phyloP scores from a whole-genome alignment of 768 basidiomycete species.

The Boletales sp. region DNA sequence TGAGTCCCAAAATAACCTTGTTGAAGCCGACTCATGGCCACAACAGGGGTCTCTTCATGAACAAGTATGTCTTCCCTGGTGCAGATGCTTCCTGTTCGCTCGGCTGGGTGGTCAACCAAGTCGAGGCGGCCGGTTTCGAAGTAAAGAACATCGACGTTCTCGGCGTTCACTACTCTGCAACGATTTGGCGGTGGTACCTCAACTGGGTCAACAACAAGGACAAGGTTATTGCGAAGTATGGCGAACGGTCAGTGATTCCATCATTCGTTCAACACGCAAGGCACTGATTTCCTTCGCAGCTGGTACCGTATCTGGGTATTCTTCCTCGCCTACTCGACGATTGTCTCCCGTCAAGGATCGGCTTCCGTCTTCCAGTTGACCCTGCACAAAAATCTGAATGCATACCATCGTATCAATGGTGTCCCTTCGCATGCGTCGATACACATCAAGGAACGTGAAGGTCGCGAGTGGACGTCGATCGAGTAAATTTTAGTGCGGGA shows the following conservation, averaged over 20 bases:
- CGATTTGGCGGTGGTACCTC: constrained; percentile 88
- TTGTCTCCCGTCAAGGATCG: constrained; percentile 82
- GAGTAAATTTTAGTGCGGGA: constrained; percentile 12
- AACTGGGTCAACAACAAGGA: constrained; percentile 97
- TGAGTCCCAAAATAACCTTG: constrained; percentile 25
- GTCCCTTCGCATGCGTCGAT: constrained; percentile 79
- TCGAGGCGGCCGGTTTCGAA: constrained; percentile 92
- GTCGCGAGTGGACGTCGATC: constrained; percentile 23
- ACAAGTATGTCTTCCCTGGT: constrained; percentile 98
- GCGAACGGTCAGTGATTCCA: constrained; percentile 51
- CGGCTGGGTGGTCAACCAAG: constrained; percentile 87
- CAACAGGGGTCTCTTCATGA: constrained; percentile 92
- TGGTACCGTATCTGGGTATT: constrained; percentile 97
- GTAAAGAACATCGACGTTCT: constrained; percentile 96
- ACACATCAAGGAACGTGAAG: constrained; percentile 48
- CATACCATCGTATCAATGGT: constrained; percentile 87
- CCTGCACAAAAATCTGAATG: constrained; percentile 96
- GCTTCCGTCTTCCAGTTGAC: constrained; percentile 97
- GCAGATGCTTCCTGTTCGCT: constrained; percentile 96
- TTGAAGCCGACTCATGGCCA: not conserved
- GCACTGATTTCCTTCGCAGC: constrained; percentile 15
- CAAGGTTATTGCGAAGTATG: constrained; percentile 83
- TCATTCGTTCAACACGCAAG: not conserved
- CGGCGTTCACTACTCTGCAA: constrained; percentile 95
- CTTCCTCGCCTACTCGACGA: constrained; percentile 93